Conservation (phyloP, 768 basidiomycete genomes). For the Mycena venus region DNA sequence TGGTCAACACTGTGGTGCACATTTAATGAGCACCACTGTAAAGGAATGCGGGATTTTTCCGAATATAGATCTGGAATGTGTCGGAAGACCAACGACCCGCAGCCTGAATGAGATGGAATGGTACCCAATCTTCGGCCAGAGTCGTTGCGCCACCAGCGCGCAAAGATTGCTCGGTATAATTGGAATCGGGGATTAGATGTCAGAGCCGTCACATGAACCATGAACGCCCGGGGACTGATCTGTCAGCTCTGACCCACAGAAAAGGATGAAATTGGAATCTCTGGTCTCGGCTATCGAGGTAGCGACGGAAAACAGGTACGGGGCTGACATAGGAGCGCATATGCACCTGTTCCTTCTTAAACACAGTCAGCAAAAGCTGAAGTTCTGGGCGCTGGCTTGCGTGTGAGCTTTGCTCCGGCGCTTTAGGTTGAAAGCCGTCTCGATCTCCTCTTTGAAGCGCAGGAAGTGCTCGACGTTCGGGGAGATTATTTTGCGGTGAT, state of each 20-base stretch:
- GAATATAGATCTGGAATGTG: constrained; percentile 47
- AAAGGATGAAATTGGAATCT: too few species aligned
- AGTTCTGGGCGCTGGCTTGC: constrained; percentile 33
- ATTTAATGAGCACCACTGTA: too few species aligned
- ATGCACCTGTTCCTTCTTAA: constrained; percentile 36
- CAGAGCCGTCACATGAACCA: constrained; percentile 45
- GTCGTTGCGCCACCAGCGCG: constrained; percentile 52
- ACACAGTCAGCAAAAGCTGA: constrained; percentile 29
- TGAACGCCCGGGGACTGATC: constrained; percentile 38
- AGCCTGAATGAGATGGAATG: constrained; percentile 45
- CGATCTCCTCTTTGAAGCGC: constrained; percentile 38
- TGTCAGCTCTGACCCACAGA: too few species aligned
- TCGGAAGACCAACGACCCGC: constrained; percentile 51
- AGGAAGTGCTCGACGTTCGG: constrained; percentile 40
- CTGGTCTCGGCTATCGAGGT: too few species aligned
- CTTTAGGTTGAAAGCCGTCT: constrained; percentile 26
- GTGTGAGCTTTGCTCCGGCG: constrained; percentile 32
- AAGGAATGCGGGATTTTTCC: constrained; percentile 45
- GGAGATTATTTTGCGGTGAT: constrained; percentile 37
- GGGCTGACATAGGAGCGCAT: background rate
- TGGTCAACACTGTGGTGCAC: too few species aligned
- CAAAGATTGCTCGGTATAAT: constrained; percentile 45
- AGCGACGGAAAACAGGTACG: background rate
- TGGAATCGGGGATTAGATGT: too few species aligned
- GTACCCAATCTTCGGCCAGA: constrained; percentile 41